Base-by-base conservation (phyloP, 2,329 filamentous ascomycete genomes). In the Trichophyton mentagrophytes region DNA sequence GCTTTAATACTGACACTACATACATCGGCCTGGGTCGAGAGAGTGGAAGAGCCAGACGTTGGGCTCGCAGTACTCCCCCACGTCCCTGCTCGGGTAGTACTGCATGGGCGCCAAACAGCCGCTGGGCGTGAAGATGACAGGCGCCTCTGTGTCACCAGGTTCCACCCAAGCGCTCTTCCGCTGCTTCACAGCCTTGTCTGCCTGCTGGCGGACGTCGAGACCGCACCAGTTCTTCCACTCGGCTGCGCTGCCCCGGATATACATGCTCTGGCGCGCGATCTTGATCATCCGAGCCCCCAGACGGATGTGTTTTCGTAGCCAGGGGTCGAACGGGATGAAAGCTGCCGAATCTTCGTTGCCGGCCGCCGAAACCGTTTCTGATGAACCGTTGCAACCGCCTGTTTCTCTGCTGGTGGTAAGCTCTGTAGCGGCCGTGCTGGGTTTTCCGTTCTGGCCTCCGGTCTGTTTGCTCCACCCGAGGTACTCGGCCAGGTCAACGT, bases 31-130 rank as follows among this genome's bases (percentile, higher is more conserved):
- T 53, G 33, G 49, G 49, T 30, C 25, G 22, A 57, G 30, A 13
- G 55, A 42, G 33, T 57, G 55, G 22, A 25, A 57, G 9, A 57
- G 17, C 55, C 55, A 57, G 15, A 57, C 13, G 22, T 57, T 57
- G 11, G 55, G 55, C 36, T 57, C 55, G 11, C 22, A 11, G 22
- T 57, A 57, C 13, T 25, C 40, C 3, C 36, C 55, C 7, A 57
- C 22, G 17, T 57, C 55, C 27, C 27, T 27, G 3, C 40, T 33
- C 1, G 20, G 33, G n/a, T 44, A 44, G 36, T 25, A 25, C 36
- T 3, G 15, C 33, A 57, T 22, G 1, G 55, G 55, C 5, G 55
- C 55, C 4, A 57, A 15, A 15, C 55, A 38, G 15, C 55, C 55
- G 7, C 38, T 25, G 8, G 27, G 20, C 51, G 30, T n/a, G 17